Evolutionary conservation across 306 rosid species (phyloP).

Genomic region (Cucurbita pepo): DNA sequence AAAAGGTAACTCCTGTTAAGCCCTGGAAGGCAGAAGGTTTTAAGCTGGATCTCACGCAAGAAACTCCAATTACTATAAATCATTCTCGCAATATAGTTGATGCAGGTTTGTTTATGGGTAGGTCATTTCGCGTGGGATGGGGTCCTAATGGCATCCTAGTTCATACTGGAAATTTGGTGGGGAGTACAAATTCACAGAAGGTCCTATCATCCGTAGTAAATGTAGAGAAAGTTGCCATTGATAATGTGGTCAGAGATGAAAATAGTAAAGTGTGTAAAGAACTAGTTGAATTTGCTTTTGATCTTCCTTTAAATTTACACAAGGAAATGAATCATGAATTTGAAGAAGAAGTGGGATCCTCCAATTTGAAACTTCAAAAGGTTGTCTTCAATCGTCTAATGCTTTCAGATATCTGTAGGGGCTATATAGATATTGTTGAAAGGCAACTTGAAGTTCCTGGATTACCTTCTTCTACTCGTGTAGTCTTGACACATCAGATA

Average conservation of each 20-base stretch:
- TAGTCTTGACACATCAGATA: conserved; percentile 67
- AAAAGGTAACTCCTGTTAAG: conserved; percentile 41
- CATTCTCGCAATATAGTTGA: conserved; percentile 67
- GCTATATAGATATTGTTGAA: conserved; percentile 63
- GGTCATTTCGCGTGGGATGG: conserved; percentile 95
- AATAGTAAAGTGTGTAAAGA: conserved; percentile 52
- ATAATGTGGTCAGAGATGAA: conserved; percentile 78
- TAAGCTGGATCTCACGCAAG: conserved; percentile 51
- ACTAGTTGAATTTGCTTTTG: conserved; percentile 52
- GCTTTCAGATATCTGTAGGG: conserved; percentile 63
- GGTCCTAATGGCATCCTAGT: conserved; percentile 90
- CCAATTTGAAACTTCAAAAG: conserved; percentile 58
- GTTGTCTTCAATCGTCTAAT: conserved; percentile 40
- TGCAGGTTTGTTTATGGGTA: conserved; percentile 94
- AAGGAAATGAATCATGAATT: conserved; percentile 48
- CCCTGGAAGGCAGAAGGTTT: conserved; percentile 56
- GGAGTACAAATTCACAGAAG: conserved; percentile 30
- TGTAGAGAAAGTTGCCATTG: conserved; percentile 80
- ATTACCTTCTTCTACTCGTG: conserved; percentile 41
- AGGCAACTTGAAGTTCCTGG: conserved; percentile 64
- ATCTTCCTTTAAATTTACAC: conserved; percentile 61
- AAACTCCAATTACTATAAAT: conserved; percentile 46
- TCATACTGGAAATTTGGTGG: conserved; percentile 62
- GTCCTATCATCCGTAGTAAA: conserved; percentile 60
- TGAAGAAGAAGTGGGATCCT: conserved; percentile 45